A percentile compares a stretch with the other conserved stretches of the same genome.
These are phyloP conservation scores for Cornus kousa DNA, from an alignment of 148 eudicot species.

Conservation along the genomic window DNA sequence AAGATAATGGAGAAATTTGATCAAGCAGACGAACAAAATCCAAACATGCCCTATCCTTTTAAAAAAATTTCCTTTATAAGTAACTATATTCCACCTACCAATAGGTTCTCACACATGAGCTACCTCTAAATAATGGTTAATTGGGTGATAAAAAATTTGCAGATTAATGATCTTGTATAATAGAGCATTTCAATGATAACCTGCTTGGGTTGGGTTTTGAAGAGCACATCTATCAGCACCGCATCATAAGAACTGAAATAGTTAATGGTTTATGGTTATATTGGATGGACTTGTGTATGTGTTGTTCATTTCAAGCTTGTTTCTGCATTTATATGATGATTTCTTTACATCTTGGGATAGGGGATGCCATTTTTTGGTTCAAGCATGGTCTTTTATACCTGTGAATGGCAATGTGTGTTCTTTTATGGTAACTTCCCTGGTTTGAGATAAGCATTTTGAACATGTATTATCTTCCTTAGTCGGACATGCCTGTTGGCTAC, in stretches of 20 bases:
- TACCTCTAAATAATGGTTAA: not conserved
- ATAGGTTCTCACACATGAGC: too few species aligned
- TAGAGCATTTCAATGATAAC: not conserved
- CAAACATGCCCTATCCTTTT: not conserved
- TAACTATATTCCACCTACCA: too few species aligned
- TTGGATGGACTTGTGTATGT: not conserved
- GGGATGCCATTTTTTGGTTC: not conserved
- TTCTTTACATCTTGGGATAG: not conserved
- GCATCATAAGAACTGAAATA: not conserved
- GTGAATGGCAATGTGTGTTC: not conserved
- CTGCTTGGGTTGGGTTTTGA: not conserved
- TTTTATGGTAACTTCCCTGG: too few species aligned
- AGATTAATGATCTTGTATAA: too few species aligned
- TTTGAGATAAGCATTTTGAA: too few species aligned
- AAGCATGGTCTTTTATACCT: not conserved
- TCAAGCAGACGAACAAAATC: not conserved
- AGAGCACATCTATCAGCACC: not conserved
- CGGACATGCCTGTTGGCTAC: too few species aligned
- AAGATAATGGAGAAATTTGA: not conserved
- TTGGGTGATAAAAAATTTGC: not conserved
- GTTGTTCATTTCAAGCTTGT: not conserved
- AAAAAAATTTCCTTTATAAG: too few species aligned
- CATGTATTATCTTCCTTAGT: too few species aligned
- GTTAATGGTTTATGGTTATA: not conserved
- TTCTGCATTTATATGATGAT: not conserved